These are phyloP conservation scores for Peribolospora baueri DNA, from an alignment of 768 basidiomycete species.

Conservation along the genomic window DNA sequence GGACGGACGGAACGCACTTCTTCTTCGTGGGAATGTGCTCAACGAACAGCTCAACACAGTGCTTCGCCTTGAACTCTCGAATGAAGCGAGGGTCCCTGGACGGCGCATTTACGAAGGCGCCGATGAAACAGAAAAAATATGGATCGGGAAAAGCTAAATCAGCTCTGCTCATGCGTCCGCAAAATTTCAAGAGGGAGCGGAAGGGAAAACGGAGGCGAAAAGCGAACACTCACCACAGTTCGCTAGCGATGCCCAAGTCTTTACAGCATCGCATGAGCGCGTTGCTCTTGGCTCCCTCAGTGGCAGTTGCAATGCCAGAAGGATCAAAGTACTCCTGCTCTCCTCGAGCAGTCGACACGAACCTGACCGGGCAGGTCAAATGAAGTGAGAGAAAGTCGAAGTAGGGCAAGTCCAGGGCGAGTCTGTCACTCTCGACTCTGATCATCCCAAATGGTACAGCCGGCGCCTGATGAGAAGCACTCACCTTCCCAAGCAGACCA, in stretches of 20 bases:
- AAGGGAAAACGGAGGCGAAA: background rate
- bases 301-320: constrained; percentile 69
- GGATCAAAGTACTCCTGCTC: constrained; percentile 95
- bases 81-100: constrained; percentile 85
- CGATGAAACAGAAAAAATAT: background rate
- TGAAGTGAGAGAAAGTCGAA: background rate
- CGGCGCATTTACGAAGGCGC: background rate
- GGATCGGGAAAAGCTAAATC: too few relatives aligned
- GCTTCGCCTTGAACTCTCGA: constrained; percentile 61
- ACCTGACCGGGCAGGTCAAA: constrained; percentile 23
- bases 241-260: constrained; percentile 82
- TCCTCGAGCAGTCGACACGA: constrained; percentile 73
- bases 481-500: constrained; percentile 75
- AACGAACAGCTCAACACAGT: constrained; percentile 63
- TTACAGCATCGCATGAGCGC: constrained; percentile 95
- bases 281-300: constrained; percentile 86
- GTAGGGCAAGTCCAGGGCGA: background rate
- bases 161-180: background rate
- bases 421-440: background rate
- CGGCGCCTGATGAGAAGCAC: constrained; percentile 13
- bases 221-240: constrained; percentile 48
- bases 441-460: background rate
- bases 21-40: constrained; percentile 67
- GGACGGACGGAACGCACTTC: constrained; percentile 36
- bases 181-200: background rate